Evolutionary conservation across 2,329 filamentous ascomycete genomes (phyloP), one percentile per base, ranked within the genome.

Genomic region (Penicillium sp.): DNA sequence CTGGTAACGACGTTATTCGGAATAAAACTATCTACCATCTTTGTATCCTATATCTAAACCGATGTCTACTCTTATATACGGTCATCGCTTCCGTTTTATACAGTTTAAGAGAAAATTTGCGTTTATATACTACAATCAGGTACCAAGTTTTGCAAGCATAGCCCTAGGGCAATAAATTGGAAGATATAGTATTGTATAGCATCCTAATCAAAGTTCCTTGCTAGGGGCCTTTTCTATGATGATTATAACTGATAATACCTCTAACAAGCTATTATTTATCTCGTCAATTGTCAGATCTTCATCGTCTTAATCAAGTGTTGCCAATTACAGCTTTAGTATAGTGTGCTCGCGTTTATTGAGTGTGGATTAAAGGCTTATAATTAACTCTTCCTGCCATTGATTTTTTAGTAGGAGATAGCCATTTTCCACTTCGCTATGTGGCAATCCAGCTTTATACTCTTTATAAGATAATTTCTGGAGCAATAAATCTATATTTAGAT

Each of bases 361-460:
- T 15, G 4, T 34, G 19, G 32, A 34, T 19, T 34, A 13, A 18
- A 34, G 21, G 18, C 6, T 34, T 8, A 20, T 20, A 34, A 34
- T 34, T 15, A 34, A 11, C 15, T 34, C 32, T 34, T 34, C 11
- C 19, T 34, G 19, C 10, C 32, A 19, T 34, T 34, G 19, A 15
- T 21, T 34, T 20, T 34, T 19, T 13, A 34, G 32, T 23, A 34
- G 32, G 15, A 34, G 19, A 34, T 25, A 19, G 4, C 32, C 19
- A 25, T 34, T 34, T 4, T 10, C 11, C 11, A 11, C 21, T 14
- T 14, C 32, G 14, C 21, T 19, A 18, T 34, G 13, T 25, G 7
- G 7, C n/a, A 6, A 9, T 34, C 21, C 4, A 15, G 18, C 15
- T 15, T 9, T 25, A 13, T 25, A 15, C 13, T 7, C 32, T 34